Evolutionary conservation across 768 basidiomycete genomes (phyloP).

Genomic region (Trametes cubensis): DNA sequence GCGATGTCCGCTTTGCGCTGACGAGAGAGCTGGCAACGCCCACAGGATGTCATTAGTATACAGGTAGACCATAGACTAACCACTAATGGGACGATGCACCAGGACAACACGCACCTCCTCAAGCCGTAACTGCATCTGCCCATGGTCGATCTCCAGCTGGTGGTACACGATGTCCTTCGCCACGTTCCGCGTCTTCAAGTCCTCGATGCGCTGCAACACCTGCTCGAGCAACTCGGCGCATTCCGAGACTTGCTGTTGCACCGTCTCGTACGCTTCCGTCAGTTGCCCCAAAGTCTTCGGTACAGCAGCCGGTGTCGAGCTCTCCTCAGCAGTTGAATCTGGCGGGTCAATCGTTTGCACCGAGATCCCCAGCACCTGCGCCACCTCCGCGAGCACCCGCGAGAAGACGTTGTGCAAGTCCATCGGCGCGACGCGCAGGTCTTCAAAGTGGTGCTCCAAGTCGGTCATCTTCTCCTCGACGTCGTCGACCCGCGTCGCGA

Average conservation of each 20-base stretch:
- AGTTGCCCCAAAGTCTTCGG: constrained; percentile 13
- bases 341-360: neutral
- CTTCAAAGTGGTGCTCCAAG: constrained; percentile 7
- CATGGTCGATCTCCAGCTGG: constrained; percentile 12
- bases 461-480: constrained; percentile 16
- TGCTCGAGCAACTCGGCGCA: neutral
- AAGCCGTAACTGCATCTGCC: constrained; percentile 1
- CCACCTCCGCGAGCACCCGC: neutral
- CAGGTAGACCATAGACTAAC: no score
- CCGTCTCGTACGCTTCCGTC: constrained; percentile 6
- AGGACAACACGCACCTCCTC: constrained; percentile 2
- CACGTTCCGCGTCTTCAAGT: constrained; percentile 3
- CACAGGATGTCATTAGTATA: neutral
- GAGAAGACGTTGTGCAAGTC: neutral
- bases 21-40: neutral
- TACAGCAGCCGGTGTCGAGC: neutral
- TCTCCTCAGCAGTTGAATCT: neutral
- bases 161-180: constrained; percentile 8
- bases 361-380: neutral
- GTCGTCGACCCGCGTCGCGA: neutral
- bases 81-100: neutral
- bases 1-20: neutral
- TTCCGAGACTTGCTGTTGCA: neutral
- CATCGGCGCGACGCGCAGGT: neutral
- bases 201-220: constrained; percentile 7